A percentile compares a stretch with the other conserved stretches of the same genome.
Evolutionary conservation across 176 grass and related monocot genomes (phyloP).

Genomic region (Areca catechu): DNA sequence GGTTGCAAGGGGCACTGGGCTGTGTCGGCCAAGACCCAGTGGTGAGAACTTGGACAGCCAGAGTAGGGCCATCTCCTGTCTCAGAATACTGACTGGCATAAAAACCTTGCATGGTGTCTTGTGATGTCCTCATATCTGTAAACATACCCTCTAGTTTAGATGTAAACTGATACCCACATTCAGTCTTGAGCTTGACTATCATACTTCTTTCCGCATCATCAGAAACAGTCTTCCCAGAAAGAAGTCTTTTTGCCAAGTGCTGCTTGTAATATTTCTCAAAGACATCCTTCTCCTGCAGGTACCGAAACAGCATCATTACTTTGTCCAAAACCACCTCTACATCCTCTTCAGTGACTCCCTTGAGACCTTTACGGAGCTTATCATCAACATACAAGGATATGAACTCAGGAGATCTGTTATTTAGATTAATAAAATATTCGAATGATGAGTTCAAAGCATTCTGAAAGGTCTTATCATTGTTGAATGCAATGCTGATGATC

Average conservation of each 20-base stretch:
- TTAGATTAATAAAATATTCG: slow-evolving; percentile 95
- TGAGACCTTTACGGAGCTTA: slow-evolving; percentile 86
- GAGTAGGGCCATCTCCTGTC: slow-evolving; percentile 61
- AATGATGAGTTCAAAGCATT: slow-evolving; percentile 94
- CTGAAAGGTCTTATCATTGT: slow-evolving; percentile 92
- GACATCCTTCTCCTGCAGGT: slow-evolving; percentile 97
- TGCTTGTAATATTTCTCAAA: slow-evolving; percentile 98
- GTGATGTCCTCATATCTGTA: slow-evolving; percentile 98
- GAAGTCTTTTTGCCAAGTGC: slow-evolving; percentile 80
- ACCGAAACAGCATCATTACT: slow-evolving; percentile 97
- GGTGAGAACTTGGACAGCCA: slow-evolving; percentile 92
- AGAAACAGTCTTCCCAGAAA: slow-evolving; percentile 79
- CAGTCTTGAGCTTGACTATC: slow-evolving; percentile 97
- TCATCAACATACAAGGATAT: slow-evolving; percentile 94
- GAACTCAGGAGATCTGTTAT: slow-evolving; percentile 90
- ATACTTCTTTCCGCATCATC: slow-evolving; percentile 98
- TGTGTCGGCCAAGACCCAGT: slow-evolving; percentile 96
- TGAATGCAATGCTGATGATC: slow-evolving; percentile 84
- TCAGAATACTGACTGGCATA: slow-evolving; percentile 64
- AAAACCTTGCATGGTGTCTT: slow-evolving; percentile 88
- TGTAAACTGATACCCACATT: slow-evolving; percentile 96
- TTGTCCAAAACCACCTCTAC: slow-evolving; percentile 86
- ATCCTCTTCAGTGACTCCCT: slow-evolving; percentile 91
- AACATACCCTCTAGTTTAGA: slow-evolving; percentile 98
- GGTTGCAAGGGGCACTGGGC: slow-evolving; percentile 58